Conservation (phyloP, 1,284 basidiomycete species). For the Cryptococcus hybrid region DNA sequence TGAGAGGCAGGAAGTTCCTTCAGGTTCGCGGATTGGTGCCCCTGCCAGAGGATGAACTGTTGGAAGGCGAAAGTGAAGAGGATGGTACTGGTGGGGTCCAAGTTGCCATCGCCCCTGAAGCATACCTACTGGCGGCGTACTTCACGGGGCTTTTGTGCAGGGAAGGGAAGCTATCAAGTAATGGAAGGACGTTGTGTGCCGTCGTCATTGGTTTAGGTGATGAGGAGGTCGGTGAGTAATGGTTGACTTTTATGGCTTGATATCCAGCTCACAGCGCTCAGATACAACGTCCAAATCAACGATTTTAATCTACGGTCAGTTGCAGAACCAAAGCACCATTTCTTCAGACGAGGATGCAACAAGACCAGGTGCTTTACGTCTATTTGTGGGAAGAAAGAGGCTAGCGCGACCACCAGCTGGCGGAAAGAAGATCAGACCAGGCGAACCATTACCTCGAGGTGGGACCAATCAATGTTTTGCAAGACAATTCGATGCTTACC, state of each 20-base stretch:
- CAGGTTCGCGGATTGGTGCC: conserved; percentile 37
- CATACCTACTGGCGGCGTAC: conserved; percentile 38
- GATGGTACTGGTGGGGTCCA: conserved; percentile 38
- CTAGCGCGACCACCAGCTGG: conserved; percentile 20
- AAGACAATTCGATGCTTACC: background rate
- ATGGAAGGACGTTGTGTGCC: conserved; percentile 35
- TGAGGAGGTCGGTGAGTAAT: conserved; percentile 24
- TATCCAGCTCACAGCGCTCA: background rate
- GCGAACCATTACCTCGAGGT: conserved; percentile 49
- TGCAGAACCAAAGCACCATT: background rate
- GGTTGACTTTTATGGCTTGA: too few species aligned
- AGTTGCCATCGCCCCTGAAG: conserved; percentile 33
- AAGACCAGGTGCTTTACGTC: conserved; percentile 13
- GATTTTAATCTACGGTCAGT: conserved; percentile 37
- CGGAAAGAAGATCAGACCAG: conserved; percentile 42
- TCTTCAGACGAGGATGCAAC: background rate
- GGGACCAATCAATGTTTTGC: conserved; percentile 7
- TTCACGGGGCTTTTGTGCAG: conserved; percentile 39
- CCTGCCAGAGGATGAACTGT: conserved; percentile 30
- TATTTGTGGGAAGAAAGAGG: conserved; percentile 34
- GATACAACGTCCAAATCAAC: conserved; percentile 25
- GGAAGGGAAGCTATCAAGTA: conserved; percentile 18
- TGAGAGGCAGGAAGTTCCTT: conserved; percentile 45
- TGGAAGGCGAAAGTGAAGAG: conserved; percentile 25
- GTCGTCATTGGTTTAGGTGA: conserved; percentile 46